A percentile compares a stretch with the other conserved stretches of the same genome.
phyloP scores from a whole-genome alignment of 2,329 filamentous ascomycete genomes.

The Apiospora rasikravindrae region DNA sequence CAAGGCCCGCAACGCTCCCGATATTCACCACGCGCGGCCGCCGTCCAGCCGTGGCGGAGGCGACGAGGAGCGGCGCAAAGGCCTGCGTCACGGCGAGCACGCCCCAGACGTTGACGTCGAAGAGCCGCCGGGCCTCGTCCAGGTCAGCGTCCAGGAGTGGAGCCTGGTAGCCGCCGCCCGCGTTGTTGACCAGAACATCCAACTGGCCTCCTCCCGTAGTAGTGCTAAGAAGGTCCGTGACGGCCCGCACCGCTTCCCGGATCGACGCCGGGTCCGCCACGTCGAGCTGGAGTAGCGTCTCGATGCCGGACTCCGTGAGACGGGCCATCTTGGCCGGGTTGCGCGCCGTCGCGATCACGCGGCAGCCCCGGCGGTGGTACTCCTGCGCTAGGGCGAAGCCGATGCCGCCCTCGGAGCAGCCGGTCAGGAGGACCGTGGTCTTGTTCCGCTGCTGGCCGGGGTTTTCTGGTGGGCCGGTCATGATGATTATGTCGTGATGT shows the following conservation, averaged over 20 bases:
- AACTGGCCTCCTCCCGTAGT: conserved; percentile 30
- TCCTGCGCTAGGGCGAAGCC: conserved; percentile 46
- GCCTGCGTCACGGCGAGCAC: conserved; percentile 45
- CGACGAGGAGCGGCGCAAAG: conserved; percentile 45
- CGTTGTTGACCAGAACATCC: conserved; percentile 37
- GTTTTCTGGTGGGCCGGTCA: not conserved
- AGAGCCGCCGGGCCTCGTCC: conserved; percentile 31
- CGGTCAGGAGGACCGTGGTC: conserved; percentile 33
- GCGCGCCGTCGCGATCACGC: conserved; percentile 48
- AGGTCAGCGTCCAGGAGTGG: conserved; percentile 41
- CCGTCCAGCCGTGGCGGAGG: conserved; percentile 30
- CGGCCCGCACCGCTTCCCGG: conserved; percentile 23
- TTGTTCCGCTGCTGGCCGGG: not conserved
- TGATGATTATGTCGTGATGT: not conserved
- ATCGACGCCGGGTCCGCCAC: conserved; percentile 34
- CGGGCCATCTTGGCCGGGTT: conserved; percentile 40
- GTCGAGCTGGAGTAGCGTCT: conserved; percentile 29
- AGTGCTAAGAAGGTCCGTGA: conserved; percentile 41
- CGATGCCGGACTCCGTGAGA: conserved; percentile 34
- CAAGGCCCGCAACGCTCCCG: conserved; percentile 41
- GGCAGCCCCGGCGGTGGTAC: conserved; percentile 43
- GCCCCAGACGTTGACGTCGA: conserved; percentile 36
- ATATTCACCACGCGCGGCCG: conserved; percentile 45
- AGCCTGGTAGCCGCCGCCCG: conserved; percentile 40
- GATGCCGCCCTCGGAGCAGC: conserved; percentile 46